Evolutionary conservation across 805 yeast species (phyloP).

Genomic region (Maudiozyma bulderi): DNA sequence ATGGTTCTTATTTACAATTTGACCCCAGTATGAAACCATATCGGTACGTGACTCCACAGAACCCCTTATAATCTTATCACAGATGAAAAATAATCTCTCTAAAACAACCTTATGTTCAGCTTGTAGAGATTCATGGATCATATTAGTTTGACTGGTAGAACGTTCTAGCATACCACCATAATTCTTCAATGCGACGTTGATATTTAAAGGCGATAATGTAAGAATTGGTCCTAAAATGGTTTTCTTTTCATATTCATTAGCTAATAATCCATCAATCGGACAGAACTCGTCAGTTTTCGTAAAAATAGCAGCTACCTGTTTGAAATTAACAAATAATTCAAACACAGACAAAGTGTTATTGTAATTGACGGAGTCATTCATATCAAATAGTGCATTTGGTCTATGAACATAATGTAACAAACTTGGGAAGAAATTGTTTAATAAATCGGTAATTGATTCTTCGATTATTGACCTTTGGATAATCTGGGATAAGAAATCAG

Average conservation of each 20-base stretch:
- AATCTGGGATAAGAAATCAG: slow-evolving; percentile 48
- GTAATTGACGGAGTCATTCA: slow-evolving; percentile 40
- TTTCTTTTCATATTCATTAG: slow-evolving; percentile 46
- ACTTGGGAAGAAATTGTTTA: slow-evolving; percentile 38
- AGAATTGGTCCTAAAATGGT: slow-evolving; percentile 73
- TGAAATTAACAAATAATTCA: slow-evolving; percentile 49
- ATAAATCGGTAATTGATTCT: slow-evolving; percentile 51
- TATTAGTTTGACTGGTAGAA: slow-evolving; percentile 36
- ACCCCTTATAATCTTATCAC: slow-evolving; percentile 69
- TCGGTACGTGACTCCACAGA: slow-evolving; percentile 53
- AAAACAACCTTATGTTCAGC: slow-evolving; percentile 50
- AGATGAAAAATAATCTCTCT: slow-evolving; percentile 57
- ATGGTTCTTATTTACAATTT: slow-evolving; percentile 72
- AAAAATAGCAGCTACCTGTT: slow-evolving; percentile 51
- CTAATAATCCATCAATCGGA: slow-evolving; percentile 36
- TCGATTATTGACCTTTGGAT: slow-evolving; percentile 54
- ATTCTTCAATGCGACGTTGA: slow-evolving; percentile 41
- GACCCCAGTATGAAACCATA: slow-evolving; percentile 60
- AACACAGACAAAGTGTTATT: slow-evolving; percentile 44
- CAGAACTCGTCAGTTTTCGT: slow-evolving; percentile 48
- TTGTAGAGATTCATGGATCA: slow-evolving; percentile 51
- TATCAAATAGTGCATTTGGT: slow-evolving; percentile 28
- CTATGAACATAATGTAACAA: slow-evolving; percentile 20
- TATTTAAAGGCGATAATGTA: slow-evolving; percentile 62
- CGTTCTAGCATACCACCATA: slow-evolving; percentile 28